Base-by-base conservation (phyloP, 163 green algal genomes). In the Trebouxiophyceae sp. region DNA sequence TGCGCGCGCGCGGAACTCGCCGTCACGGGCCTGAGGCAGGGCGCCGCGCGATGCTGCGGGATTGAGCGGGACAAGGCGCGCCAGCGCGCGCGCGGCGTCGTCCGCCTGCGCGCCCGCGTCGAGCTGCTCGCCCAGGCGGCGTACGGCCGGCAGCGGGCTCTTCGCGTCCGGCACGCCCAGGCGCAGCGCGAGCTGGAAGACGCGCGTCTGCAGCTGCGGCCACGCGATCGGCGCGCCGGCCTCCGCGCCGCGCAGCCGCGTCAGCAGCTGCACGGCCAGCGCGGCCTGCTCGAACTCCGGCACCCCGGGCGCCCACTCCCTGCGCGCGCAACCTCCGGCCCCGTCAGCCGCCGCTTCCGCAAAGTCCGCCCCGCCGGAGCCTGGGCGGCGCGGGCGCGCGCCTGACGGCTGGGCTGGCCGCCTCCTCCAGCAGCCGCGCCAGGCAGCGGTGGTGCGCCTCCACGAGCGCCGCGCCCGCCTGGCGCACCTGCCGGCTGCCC, bases 251-350 rank as follows among this genome's bases (percentile, higher is more conserved):
- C 79, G 65, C 61, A 87, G 72, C n/a, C 63, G 59, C 5, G 67
- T 57, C 27, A 86, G 69, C 59, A 91, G 68, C n/a, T 70, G 65
- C 32, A 82, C 55, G 2, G 62, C 79, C 61, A 90, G 74, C 23
- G 77, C 75, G 0, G 80, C 84, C 70, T 85, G 70, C 71, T 87
- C 84, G 64, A 92, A 63, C 57, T 47, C 59, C 7, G n/a, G n/a
- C 33, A 54, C 34, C 23, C 50, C 39, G 2, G 32, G n/a, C 31
- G 24, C 3, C 24, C 31, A 62, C 5, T 33, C 65, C 60, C 46
- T 57, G 16, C 44, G 34, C n/a, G n/a, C n/a, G n/a, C n/a, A n/a
- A n/a, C n/a, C n/a, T n/a, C n/a, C n/a, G n/a, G n/a, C n/a, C n/a
- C n/a, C n/a, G n/a, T n/a, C n/a, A n/a, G n/a, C n/a, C n/a, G n/a